These are phyloP conservation scores for Rhodomyrtus psidioides DNA, from an alignment of 441 rosid species.

Conservation along the genomic window DNA sequence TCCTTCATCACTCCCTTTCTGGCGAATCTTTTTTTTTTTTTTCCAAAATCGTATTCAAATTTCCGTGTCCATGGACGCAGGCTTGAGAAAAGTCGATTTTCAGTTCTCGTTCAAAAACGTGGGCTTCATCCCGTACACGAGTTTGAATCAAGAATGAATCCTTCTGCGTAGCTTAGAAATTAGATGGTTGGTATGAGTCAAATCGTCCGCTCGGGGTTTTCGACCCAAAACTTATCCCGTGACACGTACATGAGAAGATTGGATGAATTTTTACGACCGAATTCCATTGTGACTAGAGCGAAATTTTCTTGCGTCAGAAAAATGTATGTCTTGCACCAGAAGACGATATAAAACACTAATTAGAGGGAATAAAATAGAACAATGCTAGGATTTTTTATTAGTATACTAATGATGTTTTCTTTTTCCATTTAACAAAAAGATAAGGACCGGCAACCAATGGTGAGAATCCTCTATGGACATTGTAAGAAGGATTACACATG, in stretches of 20 bases:
- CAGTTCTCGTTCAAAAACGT: background rate
- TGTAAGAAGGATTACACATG: background rate
- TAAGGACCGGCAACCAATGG: background rate
- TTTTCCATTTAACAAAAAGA: background rate
- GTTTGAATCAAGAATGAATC: background rate
- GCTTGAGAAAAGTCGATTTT: background rate
- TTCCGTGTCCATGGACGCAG: background rate
- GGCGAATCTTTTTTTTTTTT: too few relatives aligned
- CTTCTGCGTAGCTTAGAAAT: background rate
- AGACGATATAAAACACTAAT: background rate
- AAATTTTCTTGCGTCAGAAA: accelerated
- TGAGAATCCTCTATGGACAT: background rate
- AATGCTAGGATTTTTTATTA: background rate
- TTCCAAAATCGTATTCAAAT: background rate
- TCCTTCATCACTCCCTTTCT: background rate
- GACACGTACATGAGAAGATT: background rate
- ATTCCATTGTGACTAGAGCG: background rate
- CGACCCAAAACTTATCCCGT: accelerated
- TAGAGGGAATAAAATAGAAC: background rate
- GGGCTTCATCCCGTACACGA: background rate
- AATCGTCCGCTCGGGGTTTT: background rate
- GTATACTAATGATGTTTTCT: background rate
- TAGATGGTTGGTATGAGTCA: accelerated
- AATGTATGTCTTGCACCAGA: background rate
- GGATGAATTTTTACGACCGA: background rate